These are phyloP conservation scores for Verticillium zaregamsianum DNA, from an alignment of 2,329 filamentous ascomycete genomes.

Conservation along the genomic window DNA sequence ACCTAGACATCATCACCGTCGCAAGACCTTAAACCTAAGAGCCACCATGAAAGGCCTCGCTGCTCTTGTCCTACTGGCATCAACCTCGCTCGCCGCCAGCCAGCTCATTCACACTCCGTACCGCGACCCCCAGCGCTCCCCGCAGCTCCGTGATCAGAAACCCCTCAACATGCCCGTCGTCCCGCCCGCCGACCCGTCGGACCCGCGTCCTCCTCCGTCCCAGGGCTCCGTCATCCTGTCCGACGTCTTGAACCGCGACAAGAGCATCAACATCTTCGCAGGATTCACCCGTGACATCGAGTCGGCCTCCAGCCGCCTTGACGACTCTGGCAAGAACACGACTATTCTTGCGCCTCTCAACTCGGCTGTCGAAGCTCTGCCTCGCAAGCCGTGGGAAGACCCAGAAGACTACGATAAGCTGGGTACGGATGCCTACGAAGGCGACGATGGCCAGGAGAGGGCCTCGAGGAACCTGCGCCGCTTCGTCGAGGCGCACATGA, in stretches of 20 bases:
- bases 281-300: conserved; percentile 74
- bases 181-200: conserved; percentile 16
- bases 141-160: conserved; percentile 8
- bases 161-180: conserved; percentile 18
- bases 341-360: conserved; percentile 89
- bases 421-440: conserved; percentile 71
- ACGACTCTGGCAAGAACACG: conserved; percentile 62
- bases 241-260: conserved; percentile 77
- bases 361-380: conserved; percentile 70
- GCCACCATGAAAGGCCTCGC: conserved; percentile 10
- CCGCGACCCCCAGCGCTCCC: neutral
- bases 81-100: neutral
- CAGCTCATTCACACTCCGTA: neutral
- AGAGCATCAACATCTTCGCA: conserved; percentile 79
- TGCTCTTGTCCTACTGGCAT: conserved; percentile 7
- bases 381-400: conserved; percentile 83
- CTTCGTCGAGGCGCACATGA: conserved; percentile 84
- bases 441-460: conserved; percentile 67
- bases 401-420: conserved; percentile 65
- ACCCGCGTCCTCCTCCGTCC: conserved; percentile 20
- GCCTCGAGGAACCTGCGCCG: conserved; percentile 71
- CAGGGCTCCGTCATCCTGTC: conserved; percentile 63
- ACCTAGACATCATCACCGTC: neutral
- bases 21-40: neutral
- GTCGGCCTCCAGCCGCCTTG: conserved; percentile 63